Conservation (phyloP, 2,329 filamentous ascomycete species). For the Colletotrichum sp. region DNA sequence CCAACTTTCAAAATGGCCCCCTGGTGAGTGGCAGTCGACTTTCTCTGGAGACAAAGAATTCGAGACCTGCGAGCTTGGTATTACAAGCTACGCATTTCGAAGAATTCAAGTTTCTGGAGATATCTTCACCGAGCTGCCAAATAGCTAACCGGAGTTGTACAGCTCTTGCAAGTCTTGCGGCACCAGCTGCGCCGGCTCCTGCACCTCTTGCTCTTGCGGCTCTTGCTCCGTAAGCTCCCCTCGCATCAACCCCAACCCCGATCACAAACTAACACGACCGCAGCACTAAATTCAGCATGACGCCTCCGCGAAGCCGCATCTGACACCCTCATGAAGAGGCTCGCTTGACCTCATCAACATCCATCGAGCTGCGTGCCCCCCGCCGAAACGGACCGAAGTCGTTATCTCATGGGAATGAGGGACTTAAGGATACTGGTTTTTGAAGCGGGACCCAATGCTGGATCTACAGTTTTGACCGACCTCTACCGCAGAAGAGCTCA, state of each 20-base stretch:
- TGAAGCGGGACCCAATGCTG: neutral
- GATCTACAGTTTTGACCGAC: neutral
- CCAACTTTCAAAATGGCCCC: conserved; percentile 20
- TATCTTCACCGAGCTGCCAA: neutral
- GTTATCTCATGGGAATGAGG: conserved; percentile 2
- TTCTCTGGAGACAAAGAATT: neutral
- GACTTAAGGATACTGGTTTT: neutral
- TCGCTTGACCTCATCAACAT: neutral
- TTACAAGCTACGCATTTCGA: neutral
- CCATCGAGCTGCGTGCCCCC: conserved; percentile 16
- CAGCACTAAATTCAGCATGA: conserved; percentile 18
- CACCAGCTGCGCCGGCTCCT: conserved; percentile 20
- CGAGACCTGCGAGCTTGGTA: neutral
- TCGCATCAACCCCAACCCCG: neutral
- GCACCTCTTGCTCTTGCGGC: conserved; percentile 20
- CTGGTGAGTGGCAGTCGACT: conserved; percentile 4
- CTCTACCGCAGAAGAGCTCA: neutral
- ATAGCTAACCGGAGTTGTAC: neutral
- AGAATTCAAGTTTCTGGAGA: neutral
- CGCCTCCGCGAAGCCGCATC: neutral
- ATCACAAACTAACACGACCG: neutral
- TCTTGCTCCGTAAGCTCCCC: conserved; percentile 19
- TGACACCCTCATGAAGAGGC: conserved; percentile 1
- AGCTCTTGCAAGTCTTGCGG: conserved; percentile 24
- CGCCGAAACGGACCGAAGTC: conserved; percentile 2